phyloP scores from a whole-genome alignment of 768 basidiomycete genomes.

The Clathrus columnatus region DNA sequence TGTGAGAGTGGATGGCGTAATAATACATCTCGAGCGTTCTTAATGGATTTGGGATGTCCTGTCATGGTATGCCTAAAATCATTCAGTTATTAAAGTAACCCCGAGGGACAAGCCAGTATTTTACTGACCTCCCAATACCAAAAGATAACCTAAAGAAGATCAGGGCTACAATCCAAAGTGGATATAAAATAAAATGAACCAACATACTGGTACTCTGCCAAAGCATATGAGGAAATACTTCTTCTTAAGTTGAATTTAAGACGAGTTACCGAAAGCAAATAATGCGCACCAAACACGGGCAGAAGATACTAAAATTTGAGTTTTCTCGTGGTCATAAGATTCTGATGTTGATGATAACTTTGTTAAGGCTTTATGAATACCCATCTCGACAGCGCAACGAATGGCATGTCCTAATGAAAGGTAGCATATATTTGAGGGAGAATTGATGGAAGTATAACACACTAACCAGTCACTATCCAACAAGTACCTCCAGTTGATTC shows the following conservation, averaged over 20 bases:
- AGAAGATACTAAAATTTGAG: constrained; percentile 3
- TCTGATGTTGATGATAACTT: neutral
- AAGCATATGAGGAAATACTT: neutral
- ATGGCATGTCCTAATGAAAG: neutral
- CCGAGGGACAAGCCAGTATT: too few relatives aligned
- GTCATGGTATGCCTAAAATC: constrained; percentile 7
- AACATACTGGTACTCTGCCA: constrained; percentile 3
- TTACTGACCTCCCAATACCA: constrained; percentile 5
- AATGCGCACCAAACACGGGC: constrained; percentile 7
- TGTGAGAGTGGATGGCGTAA: constrained; percentile 4
- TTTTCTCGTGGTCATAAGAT: neutral
- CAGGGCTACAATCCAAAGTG: neutral
- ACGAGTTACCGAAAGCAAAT: constrained; percentile 7
- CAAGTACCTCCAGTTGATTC: constrained; percentile 9
- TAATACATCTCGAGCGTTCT: constrained; percentile 2
- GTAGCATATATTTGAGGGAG: neutral
- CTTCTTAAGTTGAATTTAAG: neutral
- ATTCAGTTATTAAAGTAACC: too few relatives aligned
- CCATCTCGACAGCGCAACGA: constrained; percentile 6
- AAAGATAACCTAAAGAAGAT: constrained; percentile 1
- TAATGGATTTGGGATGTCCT: constrained; percentile 3
- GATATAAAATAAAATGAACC: neutral
- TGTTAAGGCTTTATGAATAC: constrained; percentile 4
- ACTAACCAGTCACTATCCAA: constrained; percentile 7
- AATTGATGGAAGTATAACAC: neutral